phyloP scores from a whole-genome alignment of 176 grass and related monocot species.

The Oryza meridionalis region DNA sequence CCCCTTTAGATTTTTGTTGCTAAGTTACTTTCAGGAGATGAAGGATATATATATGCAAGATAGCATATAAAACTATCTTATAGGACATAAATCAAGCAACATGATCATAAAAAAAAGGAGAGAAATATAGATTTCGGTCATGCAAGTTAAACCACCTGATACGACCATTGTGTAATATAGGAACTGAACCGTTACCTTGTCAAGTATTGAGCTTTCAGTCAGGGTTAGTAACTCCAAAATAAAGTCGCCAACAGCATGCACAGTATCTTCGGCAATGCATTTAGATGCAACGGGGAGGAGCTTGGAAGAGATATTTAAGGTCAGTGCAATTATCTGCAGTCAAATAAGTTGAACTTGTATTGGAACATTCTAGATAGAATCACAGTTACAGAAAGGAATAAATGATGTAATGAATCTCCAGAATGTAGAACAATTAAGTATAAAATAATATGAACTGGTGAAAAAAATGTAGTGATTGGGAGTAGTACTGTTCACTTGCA shows the following conservation, averaged over 20 bases:
- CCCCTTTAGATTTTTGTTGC: background rate
- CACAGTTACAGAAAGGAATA: background rate
- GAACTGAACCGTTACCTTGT: constrained; percentile 59
- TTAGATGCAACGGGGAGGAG: constrained; percentile 53
- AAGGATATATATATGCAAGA: background rate
- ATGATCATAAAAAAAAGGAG: constrained; percentile 3
- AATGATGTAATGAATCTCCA: constrained; percentile 5
- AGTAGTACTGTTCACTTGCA: background rate
- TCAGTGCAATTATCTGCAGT: constrained; percentile 73
- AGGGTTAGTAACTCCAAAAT: constrained; percentile 59
- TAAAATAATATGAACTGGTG: background rate
- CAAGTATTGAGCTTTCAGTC: constrained; percentile 58
- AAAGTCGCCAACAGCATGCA: constrained; percentile 51
- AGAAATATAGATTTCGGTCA: background rate
- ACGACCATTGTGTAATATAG: constrained; percentile 21
- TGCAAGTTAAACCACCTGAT: constrained; percentile 37
- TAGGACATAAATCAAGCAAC: constrained; percentile 16
- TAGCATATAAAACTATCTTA: constrained; percentile 3
- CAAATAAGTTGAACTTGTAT: constrained; percentile 43
- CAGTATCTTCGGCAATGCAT: constrained; percentile 39
- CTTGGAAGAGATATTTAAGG: constrained; percentile 63
- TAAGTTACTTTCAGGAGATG: constrained; percentile 11
- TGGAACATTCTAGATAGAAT: constrained; percentile 32
- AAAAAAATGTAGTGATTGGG: constrained; percentile 8
- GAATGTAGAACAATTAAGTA: constrained; percentile 20